Evolutionary conservation across 805 yeast genomes (phyloP).

Genomic region (Millerozyma miso): DNA sequence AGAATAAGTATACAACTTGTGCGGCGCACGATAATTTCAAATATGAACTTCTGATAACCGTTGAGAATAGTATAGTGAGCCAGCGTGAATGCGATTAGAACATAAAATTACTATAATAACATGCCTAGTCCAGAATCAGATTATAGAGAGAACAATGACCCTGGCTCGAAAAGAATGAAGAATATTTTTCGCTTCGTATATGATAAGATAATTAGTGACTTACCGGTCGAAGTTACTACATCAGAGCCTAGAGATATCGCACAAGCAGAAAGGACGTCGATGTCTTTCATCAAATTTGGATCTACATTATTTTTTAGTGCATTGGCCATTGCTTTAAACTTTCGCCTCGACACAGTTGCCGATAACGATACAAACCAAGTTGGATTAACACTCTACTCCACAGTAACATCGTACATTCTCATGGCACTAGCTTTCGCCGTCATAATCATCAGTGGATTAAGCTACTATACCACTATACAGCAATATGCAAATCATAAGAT

Average conservation of each 20-base stretch:
- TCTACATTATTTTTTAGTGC: conserved; percentile 43
- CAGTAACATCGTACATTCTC: conserved; percentile 32
- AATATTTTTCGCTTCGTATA: background rate
- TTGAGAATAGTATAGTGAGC: no score
- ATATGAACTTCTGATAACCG: no score
- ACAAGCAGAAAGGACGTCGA: conserved; percentile 50
- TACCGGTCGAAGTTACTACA: conserved; percentile 20
- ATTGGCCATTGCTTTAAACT: conserved; percentile 43
- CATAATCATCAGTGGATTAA: conserved; percentile 34
- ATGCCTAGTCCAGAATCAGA: no score
- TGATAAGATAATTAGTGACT: background rate
- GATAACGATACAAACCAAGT: conserved; percentile 2
- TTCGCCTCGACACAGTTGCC: conserved; percentile 35
- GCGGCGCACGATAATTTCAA: no score
- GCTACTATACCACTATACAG: conserved; percentile 42
- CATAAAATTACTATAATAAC: no score
- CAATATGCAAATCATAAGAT: conserved; percentile 41
- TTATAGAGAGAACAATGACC: no score
- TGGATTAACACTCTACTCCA: conserved; percentile 17
- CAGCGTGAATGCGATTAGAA: no score
- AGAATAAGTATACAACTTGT: no score
- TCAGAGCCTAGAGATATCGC: conserved; percentile 54
- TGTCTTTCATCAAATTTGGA: conserved; percentile 46
- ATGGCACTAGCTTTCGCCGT: conserved; percentile 35
- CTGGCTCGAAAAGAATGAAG: no score